Base-by-base conservation (phyloP, 176 grass and related monocot species). In the Eleusine coracana region DNA sequence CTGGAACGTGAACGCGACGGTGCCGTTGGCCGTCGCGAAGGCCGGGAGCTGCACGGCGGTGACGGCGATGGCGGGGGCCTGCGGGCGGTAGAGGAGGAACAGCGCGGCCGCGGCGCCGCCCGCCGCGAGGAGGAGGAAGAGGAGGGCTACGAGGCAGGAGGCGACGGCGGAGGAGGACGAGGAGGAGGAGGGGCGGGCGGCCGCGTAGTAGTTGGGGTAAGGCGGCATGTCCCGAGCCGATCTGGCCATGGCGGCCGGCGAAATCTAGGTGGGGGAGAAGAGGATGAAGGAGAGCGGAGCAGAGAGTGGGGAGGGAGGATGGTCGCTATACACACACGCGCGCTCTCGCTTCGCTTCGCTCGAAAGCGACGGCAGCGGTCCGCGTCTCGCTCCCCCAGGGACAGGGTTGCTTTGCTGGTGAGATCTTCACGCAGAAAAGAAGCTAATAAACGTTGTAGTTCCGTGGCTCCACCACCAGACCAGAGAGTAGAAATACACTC, bases 31-130 rank as follows among this genome's bases (percentile, higher is more conserved):
- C 3, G n/a, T 58, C 44, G 82, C 14, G 79, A 94, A 97, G 18
- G 81, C 54, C 0, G 94, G 94, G 17, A 97, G 70, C 79, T 88
- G 94, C 46, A 97, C 89, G 27, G 87, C 71, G 7, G 87, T 85
- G 27, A 97, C 84, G 77, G 46, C 74, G 44, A 97, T 97, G 54
- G 67, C 83, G 36, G 87, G 94, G 16, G 92, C 87, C 7, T 60
- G 91, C 5, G 91, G 91, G 15, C 82, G 89, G 84, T 86, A 93
- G 51, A 97, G 65, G 13, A 97, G n/a, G 85, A 91, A 97, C 34
- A 94, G 83, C 45, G 75, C 77, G 7, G 73, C 80, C 42, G 85
- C 88, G 10, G 37, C 88, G 28, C 49, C 85, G 34, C 54, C 74
- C 6, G 68, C 44, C 3, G 84, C 76, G 6, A 97, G 75, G 62